Evolutionary conservation across 768 basidiomycete species (phyloP).

Genomic region (Tricholoma sp.): DNA sequence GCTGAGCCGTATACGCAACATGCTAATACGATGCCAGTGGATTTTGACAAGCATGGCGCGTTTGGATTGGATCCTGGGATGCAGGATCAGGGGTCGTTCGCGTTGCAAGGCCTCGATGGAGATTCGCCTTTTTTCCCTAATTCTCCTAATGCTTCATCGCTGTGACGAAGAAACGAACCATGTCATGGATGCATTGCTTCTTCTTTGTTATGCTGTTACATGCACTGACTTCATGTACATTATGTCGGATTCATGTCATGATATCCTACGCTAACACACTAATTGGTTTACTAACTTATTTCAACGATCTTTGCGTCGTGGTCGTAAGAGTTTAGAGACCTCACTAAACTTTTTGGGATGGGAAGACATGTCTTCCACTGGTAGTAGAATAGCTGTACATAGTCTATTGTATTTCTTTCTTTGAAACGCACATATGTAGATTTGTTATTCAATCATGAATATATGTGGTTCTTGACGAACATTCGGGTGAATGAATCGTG

Average conservation of each 20-base stretch:
- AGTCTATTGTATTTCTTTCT: too few species aligned
- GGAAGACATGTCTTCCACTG: too few species aligned
- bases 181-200: background rate
- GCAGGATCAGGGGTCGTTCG: slow-evolving; percentile 14
- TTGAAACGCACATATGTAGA: too few species aligned
- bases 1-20: slow-evolving; percentile 15
- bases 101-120: slow-evolving; percentile 12
- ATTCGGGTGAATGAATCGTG: too few species aligned
- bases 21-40: background rate
- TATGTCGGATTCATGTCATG: background rate
- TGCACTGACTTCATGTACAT: background rate
- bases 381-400: too few species aligned
- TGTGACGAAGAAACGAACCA: background rate
- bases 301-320: background rate
- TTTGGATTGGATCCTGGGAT: slow-evolving; percentile 10
- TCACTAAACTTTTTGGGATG: background rate
- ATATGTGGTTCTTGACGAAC: too few species aligned
- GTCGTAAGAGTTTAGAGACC: background rate
- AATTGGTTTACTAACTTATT: background rate
- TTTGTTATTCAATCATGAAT: too few species aligned
- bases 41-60: slow-evolving; percentile 1
- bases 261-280: background rate
- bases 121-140: slow-evolving; percentile 12
- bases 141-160: slow-evolving; percentile 11
- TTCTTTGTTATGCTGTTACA: background rate